Base-by-base conservation (phyloP, 192 early-diverging fungal genomes). In the Coemansia sp. region DNA sequence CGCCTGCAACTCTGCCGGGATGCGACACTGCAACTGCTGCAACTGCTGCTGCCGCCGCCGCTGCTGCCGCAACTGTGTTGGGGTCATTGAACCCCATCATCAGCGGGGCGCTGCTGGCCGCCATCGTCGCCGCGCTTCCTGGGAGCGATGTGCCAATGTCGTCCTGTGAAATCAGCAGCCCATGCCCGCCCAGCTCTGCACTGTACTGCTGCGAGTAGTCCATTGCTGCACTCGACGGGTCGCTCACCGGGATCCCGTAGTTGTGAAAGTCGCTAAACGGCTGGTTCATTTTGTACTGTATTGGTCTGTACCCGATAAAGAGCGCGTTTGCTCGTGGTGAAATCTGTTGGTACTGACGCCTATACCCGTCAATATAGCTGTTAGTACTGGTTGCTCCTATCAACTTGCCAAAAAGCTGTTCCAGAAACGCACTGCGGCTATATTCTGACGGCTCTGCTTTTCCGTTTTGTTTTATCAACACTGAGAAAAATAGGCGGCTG, bases 151-250 rank as follows among this genome's bases (percentile, higher is more conserved):
- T 22, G 47, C 53, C 59, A 22, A 55, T 60, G 36, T 79, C 76
- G 26, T 70, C 71, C 36, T 79, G 76, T 48, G 71, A 53, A 25
- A 79, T 79, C 28, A 79, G 61, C 47, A 79, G 64, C n/a, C 64
- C 60, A 48, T 79, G 76, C 6, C 61, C 64, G 20, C 66, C 59
- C 11, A 79, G 46, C 48, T 79, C 76, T 0, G 76, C 50, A 52
- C 68, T 70, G 69, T 79, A 79, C 50, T 73, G 76, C 49, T 79
- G 76, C 42, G 76, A 23, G 36, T 79, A 79, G 71, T 79, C 71
- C 52, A 79, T 69, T 37, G 76, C 49, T 22, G 54, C 60, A 21
- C 54, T 55, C 7, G 73, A 28, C n/a, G 71, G 71, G 53, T 73
- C 71, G 48, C 71, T 68, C 23, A 79, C 71, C 17, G 76, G 76